Percentiles rank a stretch among this genome's conserved stretches.
Evolutionary conservation across 768 basidiomycete genomes (phyloP).

Genomic region (Piloderma croceum): DNA sequence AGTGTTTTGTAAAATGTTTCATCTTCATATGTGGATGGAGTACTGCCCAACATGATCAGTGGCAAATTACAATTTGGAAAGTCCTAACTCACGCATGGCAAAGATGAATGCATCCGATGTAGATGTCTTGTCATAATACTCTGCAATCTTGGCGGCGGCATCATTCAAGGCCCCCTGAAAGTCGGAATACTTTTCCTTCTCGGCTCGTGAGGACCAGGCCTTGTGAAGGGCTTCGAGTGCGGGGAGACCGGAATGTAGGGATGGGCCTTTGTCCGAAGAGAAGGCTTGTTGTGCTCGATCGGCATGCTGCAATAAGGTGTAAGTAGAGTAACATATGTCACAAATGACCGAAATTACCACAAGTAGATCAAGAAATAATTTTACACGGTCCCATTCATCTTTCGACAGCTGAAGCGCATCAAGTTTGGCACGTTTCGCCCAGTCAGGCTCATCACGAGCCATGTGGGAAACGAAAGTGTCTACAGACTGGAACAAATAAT

Average conservation of each 20-base stretch:
- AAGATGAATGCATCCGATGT: conserved; percentile 25
- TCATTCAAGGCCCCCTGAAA: conserved; percentile 16
- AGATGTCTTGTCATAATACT: conserved; percentile 23
- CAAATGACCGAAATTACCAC: conserved; percentile 13
- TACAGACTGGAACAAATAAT: conserved; percentile 16
- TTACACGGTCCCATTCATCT: conserved; percentile 22
- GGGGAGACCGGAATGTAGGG: conserved; percentile 14
- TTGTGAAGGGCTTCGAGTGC: conserved; percentile 20
- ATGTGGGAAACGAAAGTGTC: conserved; percentile 22
- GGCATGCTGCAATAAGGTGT: conserved; percentile 18
- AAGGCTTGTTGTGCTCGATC: conserved; percentile 29
- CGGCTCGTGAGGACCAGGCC: conserved; percentile 15
- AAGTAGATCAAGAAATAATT: conserved; percentile 15
- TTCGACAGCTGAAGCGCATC: conserved; percentile 10
- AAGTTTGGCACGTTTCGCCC: conserved; percentile 20
- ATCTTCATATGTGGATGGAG: conserved; percentile 6
- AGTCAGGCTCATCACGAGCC: conserved; percentile 17
- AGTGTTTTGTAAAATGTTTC: conserved; percentile 4
- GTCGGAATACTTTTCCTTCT: conserved; percentile 10
- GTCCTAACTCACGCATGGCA: conserved; percentile 19
- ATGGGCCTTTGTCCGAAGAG: conserved; percentile 23
- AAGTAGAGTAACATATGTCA: background rate
- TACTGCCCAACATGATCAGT: background rate
- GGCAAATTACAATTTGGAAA: background rate
- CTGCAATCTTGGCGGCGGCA: conserved; percentile 17